Evolutionary conservation across 23 red algal genomes (phyloP).

Genomic region (Cyanidiococcus yangmingshanensis): DNA sequence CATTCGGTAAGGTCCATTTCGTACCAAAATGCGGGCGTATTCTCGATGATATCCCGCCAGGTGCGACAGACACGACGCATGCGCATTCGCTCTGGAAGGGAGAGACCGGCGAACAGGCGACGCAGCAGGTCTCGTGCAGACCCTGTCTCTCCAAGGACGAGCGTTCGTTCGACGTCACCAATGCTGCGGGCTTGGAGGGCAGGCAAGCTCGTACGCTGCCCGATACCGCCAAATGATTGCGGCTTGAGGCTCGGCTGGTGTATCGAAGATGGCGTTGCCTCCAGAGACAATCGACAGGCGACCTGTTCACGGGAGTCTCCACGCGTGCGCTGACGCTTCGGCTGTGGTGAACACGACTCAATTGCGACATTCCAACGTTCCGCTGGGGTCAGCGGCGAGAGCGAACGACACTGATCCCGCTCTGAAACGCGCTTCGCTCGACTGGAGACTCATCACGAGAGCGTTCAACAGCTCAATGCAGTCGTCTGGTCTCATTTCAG

Average conservation of each 20-base stretch:
- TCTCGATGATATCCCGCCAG: background rate
- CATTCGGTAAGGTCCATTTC: background rate
- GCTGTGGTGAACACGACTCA: background rate
- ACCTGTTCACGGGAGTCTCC: background rate
- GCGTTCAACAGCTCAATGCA: background rate
- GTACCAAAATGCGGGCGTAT: background rate
- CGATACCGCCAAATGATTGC: no score
- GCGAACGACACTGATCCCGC: background rate
- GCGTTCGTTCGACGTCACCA: no score
- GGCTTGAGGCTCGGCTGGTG: no score
- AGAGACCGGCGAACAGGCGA: background rate
- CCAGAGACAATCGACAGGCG: background rate
- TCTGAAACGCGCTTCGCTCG: no score
- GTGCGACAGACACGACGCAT: background rate
- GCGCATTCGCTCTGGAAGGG: background rate
- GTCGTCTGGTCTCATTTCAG: background rate
- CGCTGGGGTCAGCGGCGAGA: background rate
- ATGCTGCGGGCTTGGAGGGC: no score
- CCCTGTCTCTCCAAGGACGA: background rate
- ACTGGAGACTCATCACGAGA: background rate
- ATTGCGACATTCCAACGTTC: background rate
- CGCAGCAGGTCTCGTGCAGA: background rate
- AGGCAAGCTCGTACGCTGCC: no score
- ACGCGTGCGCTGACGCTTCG: background rate
- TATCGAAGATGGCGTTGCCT: background rate